A percentile compares a stretch with the other conserved stretches of the same genome.
Evolutionary conservation across 2,329 filamentous ascomycete species (phyloP).

Genomic region (Aspergillus cejpii): DNA sequence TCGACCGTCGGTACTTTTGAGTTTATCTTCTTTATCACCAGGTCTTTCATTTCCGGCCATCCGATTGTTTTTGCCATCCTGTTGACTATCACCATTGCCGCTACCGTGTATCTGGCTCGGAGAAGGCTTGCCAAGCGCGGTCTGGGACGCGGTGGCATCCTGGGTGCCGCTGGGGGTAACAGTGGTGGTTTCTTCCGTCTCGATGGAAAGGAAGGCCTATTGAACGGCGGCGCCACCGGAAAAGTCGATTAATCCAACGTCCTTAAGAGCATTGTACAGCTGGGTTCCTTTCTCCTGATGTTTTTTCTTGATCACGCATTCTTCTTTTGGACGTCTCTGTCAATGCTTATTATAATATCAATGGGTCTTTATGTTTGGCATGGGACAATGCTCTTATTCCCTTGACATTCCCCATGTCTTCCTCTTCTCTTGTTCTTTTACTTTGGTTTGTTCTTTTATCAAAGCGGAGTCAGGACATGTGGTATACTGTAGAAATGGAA

Average conservation of each 20-base stretch:
- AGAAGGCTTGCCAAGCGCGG: constrained; percentile 26
- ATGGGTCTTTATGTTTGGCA: constrained; percentile 4
- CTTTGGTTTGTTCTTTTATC: constrained; percentile 1
- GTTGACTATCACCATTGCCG: constrained; percentile 32
- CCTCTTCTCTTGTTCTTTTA: constrained; percentile 10
- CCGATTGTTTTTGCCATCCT: constrained; percentile 40
- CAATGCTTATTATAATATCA: not conserved
- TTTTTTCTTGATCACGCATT: constrained; percentile 1
- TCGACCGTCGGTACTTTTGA: constrained; percentile 45
- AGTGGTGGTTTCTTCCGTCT: constrained; percentile 43
- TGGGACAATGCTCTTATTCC: no score
- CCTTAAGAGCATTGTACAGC: constrained; percentile 25
- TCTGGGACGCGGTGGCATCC: constrained; percentile 29
- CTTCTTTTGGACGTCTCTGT: constrained; percentile 6
- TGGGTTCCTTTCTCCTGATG: constrained; percentile 18
- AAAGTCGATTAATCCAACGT: constrained; percentile 41
- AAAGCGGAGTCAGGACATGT: constrained; percentile 2
- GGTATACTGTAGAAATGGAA: not conserved
- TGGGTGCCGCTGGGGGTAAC: constrained; percentile 29
- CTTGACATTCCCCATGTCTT: constrained; percentile 18
- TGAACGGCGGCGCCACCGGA: constrained; percentile 39
- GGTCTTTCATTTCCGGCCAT: constrained; percentile 39
- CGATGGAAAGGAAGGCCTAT: constrained; percentile 44
- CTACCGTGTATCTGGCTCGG: constrained; percentile 31
- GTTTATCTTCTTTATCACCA: constrained; percentile 42